Conservation (phyloP, 2,329 filamentous ascomycete species). For the Neodidymelliopsis sp. region DNA sequence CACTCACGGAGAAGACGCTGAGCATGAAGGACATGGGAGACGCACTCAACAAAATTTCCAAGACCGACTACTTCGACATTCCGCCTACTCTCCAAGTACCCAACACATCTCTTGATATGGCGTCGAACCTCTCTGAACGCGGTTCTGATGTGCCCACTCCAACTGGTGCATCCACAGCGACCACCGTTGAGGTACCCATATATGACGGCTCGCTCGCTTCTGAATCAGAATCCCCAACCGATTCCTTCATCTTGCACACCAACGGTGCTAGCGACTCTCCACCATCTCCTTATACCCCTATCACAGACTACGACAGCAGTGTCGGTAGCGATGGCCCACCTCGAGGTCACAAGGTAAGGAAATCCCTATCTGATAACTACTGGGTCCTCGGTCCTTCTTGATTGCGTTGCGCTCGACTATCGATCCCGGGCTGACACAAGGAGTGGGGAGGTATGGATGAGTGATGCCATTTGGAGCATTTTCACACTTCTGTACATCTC, state of each 20-base stretch:
- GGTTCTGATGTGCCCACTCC: conserved; percentile 20
- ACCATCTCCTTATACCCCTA: conserved; percentile 14
- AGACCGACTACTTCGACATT: conserved; percentile 3
- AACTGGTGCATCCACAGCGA: not conserved
- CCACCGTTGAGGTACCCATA: conserved; percentile 39
- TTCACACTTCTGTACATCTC: not conserved
- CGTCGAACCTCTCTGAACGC: conserved; percentile 22
- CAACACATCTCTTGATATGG: not conserved
- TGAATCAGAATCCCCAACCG: conserved; percentile 91
- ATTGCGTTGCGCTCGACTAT: conserved; percentile 1
- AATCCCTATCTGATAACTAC: conserved; percentile 19
- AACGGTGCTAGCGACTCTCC: conserved; percentile 72
- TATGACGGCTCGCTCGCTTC: conserved; percentile 95
- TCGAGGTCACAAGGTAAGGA: conserved; percentile 23
- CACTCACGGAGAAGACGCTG: conserved; percentile 12
- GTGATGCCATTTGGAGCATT: conserved; percentile 51
- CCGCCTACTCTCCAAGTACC: not conserved
- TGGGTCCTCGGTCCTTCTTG: conserved; percentile 22
- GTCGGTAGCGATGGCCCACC: conserved; percentile 17
- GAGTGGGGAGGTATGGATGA: conserved; percentile 10
- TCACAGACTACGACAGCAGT: conserved; percentile 18
- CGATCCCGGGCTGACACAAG: conserved; percentile 9
- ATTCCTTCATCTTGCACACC: conserved; percentile 84
- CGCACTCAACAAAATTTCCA: not conserved
- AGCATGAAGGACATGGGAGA: conserved; percentile 11